A percentile compares a stretch with the other conserved stretches of the same genome.
phyloP scores from a whole-genome alignment of 2,329 filamentous ascomycete species.

The Graphilbum fragrans region DNA sequence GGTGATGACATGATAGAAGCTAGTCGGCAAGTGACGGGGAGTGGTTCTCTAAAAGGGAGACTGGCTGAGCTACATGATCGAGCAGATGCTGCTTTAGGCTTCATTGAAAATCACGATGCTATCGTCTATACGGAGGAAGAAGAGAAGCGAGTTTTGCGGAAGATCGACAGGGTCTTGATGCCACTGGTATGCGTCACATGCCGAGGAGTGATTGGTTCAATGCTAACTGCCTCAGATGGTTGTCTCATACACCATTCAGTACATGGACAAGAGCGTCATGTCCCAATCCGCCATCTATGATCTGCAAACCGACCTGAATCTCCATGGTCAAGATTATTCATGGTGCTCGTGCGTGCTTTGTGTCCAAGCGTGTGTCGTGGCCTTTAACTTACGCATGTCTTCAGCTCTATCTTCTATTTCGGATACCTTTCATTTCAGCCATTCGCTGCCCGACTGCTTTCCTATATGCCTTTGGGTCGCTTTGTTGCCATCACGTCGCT shows the following conservation, averaged over 20 bases:
- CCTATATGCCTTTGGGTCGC: slow-evolving; percentile 42
- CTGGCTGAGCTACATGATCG: too few species aligned
- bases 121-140: not conserved
- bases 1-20: too few species aligned
- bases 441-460: slow-evolving; percentile 36
- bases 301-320: slow-evolving; percentile 1
- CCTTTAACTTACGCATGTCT: not conserved
- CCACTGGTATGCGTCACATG: not conserved
- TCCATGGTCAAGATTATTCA: slow-evolving; percentile 6
- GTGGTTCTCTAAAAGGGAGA: too few species aligned
- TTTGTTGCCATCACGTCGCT: slow-evolving; percentile 37
- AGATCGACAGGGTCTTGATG: slow-evolving; percentile 1
- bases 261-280: slow-evolving; percentile 17
- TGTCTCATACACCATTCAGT: slow-evolving; percentile 18
- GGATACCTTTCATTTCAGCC: slow-evolving; percentile 47
- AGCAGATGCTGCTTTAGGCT: slow-evolving; percentile 13
- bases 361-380: too few species aligned
- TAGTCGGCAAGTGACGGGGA: too few species aligned
- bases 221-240: slow-evolving; percentile 1
- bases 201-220: not conserved
- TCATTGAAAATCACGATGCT: slow-evolving; percentile 11
- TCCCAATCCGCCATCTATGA: slow-evolving; percentile 6
- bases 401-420: slow-evolving; percentile 42
- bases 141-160: not conserved
- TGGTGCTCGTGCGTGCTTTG: slow-evolving; percentile 19